A percentile compares a stretch with the other conserved stretches of the same genome.
phyloP scores from a whole-genome alignment of 108 stramenopile species.

The Cyclotella cryptica region DNA sequence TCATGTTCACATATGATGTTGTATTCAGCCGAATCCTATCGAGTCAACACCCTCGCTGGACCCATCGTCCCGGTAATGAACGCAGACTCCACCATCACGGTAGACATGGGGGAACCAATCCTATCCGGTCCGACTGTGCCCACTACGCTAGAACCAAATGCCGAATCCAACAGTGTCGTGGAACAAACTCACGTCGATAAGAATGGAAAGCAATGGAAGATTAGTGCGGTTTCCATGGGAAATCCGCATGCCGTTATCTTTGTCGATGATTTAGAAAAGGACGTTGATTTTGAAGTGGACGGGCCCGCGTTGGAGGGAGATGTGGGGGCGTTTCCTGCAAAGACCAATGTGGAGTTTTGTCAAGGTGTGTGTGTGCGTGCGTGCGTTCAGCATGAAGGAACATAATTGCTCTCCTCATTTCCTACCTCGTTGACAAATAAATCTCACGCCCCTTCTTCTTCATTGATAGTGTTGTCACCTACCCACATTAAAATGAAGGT shows the following conservation, averaged over 20 bases:
- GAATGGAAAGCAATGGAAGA: conserved; percentile 89
- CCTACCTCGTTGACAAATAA: neutral
- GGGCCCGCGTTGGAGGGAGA: conserved; percentile 93
- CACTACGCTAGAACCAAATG: conserved; percentile 84
- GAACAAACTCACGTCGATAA: conserved; percentile 83
- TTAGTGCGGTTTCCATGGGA: conserved; percentile 95
- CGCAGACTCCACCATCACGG: conserved; percentile 91
- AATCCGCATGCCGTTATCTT: conserved; percentile 98
- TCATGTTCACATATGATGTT: no score
- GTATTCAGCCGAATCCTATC: conserved; percentile 83
- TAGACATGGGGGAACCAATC: conserved; percentile 97
- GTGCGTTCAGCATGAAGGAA: no score
- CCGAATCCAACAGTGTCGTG: conserved; percentile 79
- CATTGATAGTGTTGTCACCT: conserved; percentile 60
- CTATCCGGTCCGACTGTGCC: conserved; percentile 88
- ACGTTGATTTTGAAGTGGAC: conserved; percentile 86
- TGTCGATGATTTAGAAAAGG: conserved; percentile 89
- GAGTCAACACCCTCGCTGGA: conserved; percentile 93
- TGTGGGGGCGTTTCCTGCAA: conserved; percentile 86
- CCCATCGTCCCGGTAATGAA: conserved; percentile 93
- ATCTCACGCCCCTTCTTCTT: neutral
- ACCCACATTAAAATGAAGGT: conserved; percentile 95
- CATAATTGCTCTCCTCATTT: neutral
- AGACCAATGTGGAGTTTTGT: conserved; percentile 97
- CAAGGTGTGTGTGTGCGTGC: conserved; percentile 46